Base-by-base conservation (phyloP, 2,329 filamentous ascomycete genomes). In the Diaporthe nobilis region DNA sequence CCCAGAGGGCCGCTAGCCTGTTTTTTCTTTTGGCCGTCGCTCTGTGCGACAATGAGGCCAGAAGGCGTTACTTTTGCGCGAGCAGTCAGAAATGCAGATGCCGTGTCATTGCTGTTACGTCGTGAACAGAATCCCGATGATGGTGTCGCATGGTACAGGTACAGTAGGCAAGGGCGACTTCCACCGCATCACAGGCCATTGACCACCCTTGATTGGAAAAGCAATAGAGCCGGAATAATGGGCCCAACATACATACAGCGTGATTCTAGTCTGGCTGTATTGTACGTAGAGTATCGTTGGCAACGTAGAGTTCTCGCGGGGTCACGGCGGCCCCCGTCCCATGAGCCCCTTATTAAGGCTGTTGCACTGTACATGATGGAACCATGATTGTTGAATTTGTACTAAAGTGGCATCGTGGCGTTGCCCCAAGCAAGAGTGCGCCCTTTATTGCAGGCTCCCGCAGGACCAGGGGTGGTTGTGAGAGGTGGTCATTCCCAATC, bases 331-430 rank as follows among this genome's bases (percentile, higher is more conserved):
- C 7, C 65, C 65, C 65, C n/a, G 22, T 49, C n/a, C 61, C 70
- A 39, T 58, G 55, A n/a, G 55, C 70, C 70, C 51, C 28, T 34
- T 15, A 61, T 65, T 31, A 55, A 12, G 47, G 37, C 37, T 58
- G 37, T 53, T 39, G 37, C 71, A 73, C 71, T 73, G 58, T 73
- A 58, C 71, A 65, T 31, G 39, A 53, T 42, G 34, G 47, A 28
- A 53, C 71, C 71, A 72, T 42, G 71, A 72, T 31, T 42, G 47
- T 73, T 42, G 53, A 34, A 47, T 25, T 39, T 57, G 58, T 57
- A 68, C 72, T 75, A 63, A 72, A 67, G 60, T 72, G 67, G 57
- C 65, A 75, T 72, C 44, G 67, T 75, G 72, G 75, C 75, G 75
- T 55, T 58, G 72, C 44, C 70, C 72, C 47, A 68, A 76, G 68